A percentile compares a stretch with the other conserved stretches of the same genome.
Conservation (phyloP, 2,329 filamentous ascomycete species). For the Aspergillus quadricinctus region DNA sequence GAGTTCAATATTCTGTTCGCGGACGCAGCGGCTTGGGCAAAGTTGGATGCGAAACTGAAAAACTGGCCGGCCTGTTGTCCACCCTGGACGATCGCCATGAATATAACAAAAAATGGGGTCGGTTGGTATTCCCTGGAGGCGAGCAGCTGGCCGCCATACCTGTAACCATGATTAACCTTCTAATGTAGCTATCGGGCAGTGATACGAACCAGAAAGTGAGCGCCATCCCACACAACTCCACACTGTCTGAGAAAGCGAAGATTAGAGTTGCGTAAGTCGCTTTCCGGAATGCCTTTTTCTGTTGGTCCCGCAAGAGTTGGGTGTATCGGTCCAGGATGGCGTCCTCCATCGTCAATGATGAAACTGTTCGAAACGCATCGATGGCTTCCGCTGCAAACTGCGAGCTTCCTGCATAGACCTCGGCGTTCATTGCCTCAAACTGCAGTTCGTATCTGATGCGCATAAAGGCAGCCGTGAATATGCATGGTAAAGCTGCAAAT, state of each 20-base stretch:
- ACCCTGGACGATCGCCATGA: conserved; percentile 64
- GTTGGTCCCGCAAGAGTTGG: conserved; percentile 55
- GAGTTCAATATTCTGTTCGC: conserved; percentile 34
- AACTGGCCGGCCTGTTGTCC: conserved; percentile 64
- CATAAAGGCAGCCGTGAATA: conserved; percentile 47
- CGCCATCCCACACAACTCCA: conserved; percentile 60
- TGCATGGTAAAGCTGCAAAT: conserved; percentile 54
- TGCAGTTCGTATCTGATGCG: conserved; percentile 61
- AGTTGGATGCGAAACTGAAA: conserved; percentile 61
- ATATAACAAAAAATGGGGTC: conserved; percentile 54
- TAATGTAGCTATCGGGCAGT: background rate
- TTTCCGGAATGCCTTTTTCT: conserved; percentile 56
- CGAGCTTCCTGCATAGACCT: conserved; percentile 66
- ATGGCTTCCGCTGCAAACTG: conserved; percentile 73
- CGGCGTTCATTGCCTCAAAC: conserved; percentile 65
- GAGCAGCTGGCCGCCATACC: conserved; percentile 61
- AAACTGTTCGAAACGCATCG: conserved; percentile 67
- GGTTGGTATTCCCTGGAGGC: conserved; percentile 46
- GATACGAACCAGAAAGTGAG: conserved; percentile 52
- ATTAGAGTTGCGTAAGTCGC: conserved; percentile 60
- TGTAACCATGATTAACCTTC: conserved; percentile 30
- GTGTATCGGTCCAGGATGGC: conserved; percentile 61
- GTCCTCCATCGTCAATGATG: conserved; percentile 65
- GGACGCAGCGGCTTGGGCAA: conserved; percentile 37
- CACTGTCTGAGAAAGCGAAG: conserved; percentile 66